These are phyloP conservation scores for Erigeron philadelphicus DNA, from an alignment of 140 eudicot species.

Conservation along the genomic window DNA sequence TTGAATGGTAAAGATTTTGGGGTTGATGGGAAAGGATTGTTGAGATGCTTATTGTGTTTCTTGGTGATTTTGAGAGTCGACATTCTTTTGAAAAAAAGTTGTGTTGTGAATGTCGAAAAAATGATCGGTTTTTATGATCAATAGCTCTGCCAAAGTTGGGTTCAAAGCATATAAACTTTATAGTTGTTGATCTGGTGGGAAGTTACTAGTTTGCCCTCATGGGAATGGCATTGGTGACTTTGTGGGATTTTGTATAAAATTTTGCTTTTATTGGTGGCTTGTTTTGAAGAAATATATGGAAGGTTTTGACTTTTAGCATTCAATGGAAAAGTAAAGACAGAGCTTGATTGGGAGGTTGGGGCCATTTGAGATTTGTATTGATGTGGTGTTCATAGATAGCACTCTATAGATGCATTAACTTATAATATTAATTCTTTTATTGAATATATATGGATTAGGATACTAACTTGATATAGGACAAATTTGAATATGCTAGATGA, in stretches of 20 bases:
- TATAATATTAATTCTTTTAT: no score
- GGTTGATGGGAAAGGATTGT: conserved; percentile 84
- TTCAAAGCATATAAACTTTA: conserved; percentile 19
- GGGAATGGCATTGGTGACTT: conserved; percentile 7
- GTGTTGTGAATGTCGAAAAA: conserved; percentile 21
- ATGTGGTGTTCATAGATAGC: conserved; percentile 26
- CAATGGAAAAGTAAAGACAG: conserved; percentile 14
- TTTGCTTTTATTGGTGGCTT: conserved; percentile 2
- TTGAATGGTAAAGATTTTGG: conserved; percentile 54
- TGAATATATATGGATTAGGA: no score
- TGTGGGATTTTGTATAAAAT: background rate
- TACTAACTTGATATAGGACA: no score
- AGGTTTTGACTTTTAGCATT: conserved; percentile 18
- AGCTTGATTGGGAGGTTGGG: conserved; percentile 9
- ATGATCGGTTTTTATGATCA: conserved; percentile 18
- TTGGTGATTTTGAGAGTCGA: conserved; percentile 58
- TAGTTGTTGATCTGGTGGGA: conserved; percentile 22
- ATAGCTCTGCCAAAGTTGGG: conserved; percentile 3
- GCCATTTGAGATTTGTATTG: conserved; percentile 16
- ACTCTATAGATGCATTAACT: background rate
- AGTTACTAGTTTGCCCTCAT: conserved; percentile 16
- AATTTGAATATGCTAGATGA: no score
- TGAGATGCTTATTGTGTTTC: conserved; percentile 75
- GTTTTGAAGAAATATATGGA: conserved; percentile 8
- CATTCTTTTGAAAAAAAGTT: conserved; percentile 28